Conservation (phyloP, 345 rosid genomes). For the Schrenkiella parvula region DNA sequence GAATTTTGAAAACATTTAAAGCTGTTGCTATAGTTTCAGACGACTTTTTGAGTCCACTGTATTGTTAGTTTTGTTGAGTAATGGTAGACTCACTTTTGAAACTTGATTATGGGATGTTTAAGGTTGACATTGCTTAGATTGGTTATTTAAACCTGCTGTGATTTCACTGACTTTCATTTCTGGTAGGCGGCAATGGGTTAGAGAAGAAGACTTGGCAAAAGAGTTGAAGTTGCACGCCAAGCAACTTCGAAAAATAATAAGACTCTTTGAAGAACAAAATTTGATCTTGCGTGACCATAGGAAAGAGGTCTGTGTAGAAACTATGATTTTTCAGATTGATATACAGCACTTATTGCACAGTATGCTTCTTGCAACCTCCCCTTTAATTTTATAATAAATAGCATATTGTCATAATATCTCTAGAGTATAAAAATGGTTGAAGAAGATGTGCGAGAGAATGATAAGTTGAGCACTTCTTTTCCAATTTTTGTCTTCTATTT, state of each 20-base stretch:
- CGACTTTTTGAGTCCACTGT: neutral
- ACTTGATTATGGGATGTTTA: neutral
- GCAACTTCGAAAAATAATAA: slow-evolving; percentile 70
- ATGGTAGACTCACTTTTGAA: neutral
- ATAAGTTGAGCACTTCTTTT: neutral
- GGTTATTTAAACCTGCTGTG: neutral
- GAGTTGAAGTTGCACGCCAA: slow-evolving; percentile 74
- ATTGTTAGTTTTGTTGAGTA: neutral
- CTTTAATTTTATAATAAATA: neutral
- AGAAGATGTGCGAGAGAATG: neutral
- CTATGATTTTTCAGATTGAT: neutral
- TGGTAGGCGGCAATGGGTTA: slow-evolving; percentile 81
- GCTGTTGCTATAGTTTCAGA: neutral
- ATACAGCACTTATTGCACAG: neutral
- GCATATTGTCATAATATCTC: neutral
- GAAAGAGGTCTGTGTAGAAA: slow-evolving; percentile 59
- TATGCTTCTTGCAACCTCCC: neutral
- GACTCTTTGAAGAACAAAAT: slow-evolving; percentile 77
- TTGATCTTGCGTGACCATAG: slow-evolving; percentile 70
- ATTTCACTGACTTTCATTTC: neutral
- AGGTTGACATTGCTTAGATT: neutral
- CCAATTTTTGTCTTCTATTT: neutral
- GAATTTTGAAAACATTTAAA: neutral
- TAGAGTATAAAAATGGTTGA: neutral
- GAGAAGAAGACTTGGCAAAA: slow-evolving; percentile 95